Evolutionary conservation across 768 basidiomycete genomes (phyloP), one percentile per base, ranked within the genome.

Genomic region (Tulasnella sp.): DNA sequence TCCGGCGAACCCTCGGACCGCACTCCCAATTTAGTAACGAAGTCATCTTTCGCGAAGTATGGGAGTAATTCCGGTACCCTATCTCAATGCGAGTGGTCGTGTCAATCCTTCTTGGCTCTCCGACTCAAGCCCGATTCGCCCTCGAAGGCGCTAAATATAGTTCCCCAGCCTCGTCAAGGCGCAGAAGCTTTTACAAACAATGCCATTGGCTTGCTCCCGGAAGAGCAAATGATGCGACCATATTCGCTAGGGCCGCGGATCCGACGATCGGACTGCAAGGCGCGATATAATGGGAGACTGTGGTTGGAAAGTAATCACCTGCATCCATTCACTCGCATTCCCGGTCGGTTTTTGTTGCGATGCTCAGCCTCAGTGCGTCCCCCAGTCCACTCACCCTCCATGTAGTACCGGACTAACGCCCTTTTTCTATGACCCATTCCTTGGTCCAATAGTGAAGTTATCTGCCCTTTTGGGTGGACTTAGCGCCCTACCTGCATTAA

Each of bases 31-130:
- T 69, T 6, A 31, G 28, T 3, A 34, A 34, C 64, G 64, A 34
- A 69, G 64, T 12, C 64, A 69, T 34, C 64, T 69, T 69, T 69
- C 34, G 31, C 64, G 64, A 69, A 37, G 64, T 69, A 69, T 34
- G 64, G 64, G 64, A 37, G 16, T 69, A 69, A 69, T 37, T 16
- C 64, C 28, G 64, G 64, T 18, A 12, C 7, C 24, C 64, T 16
- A 31, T 69, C n/a, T 37, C 8, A 31, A 14, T 3, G n/a, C 64
- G 5, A 12, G n/a, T 16, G 2, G 24, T 37, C n/a, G 3, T n/a
- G 64, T 5, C 2, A 31, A 31, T 69, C 64, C n/a, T 31, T 69
- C 64, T 34, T 69, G 64, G 64, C 64, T 34, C 64, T 14, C 64
- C 64, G 64, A 69, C 31, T 69, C 64, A 69, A 69, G 64, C 1